Percentiles rank a stretch among this genome's conserved stretches.
Evolutionary conservation across 305 asterid genomes (phyloP).

Genomic region (Fraxinus greggii): DNA sequence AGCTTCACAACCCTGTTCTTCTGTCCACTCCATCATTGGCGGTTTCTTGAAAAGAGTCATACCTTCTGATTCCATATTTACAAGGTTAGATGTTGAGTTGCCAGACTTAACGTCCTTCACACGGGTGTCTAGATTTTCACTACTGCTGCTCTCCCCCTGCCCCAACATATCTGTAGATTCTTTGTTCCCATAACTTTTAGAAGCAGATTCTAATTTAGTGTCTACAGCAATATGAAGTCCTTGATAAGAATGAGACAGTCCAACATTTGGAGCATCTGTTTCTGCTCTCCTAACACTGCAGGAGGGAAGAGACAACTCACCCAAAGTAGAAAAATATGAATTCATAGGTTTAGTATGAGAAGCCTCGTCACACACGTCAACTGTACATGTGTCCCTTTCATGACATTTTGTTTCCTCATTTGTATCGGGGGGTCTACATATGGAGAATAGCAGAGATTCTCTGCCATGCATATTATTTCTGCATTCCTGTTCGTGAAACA

Average conservation of each 20-base stretch:
- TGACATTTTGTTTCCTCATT: slow-evolving; percentile 38
- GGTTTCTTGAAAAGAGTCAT: slow-evolving; percentile 62
- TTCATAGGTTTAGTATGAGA: slow-evolving; percentile 28
- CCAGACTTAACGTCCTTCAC: slow-evolving; percentile 25
- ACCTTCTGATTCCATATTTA: slow-evolving; percentile 37
- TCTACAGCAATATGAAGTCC: slow-evolving; percentile 15
- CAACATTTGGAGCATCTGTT: slow-evolving; percentile 26
- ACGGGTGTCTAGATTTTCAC: slow-evolving; percentile 25
- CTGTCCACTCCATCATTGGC: slow-evolving; percentile 54
- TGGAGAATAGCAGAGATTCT: slow-evolving; percentile 28
- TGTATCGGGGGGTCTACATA: slow-evolving; percentile 24
- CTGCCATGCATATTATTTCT: slow-evolving; percentile 30
- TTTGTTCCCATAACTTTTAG: slow-evolving; percentile 20
- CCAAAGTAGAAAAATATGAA: slow-evolving; percentile 27
- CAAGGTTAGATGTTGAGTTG: slow-evolving; percentile 28
- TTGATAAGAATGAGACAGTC: slow-evolving; percentile 19
- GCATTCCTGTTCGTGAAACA: slow-evolving; percentile 22
- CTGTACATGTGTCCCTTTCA: slow-evolving; percentile 29
- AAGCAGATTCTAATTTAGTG: slow-evolving; percentile 12
- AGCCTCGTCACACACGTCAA: slow-evolving; percentile 33
- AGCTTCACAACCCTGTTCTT: slow-evolving; percentile 33
- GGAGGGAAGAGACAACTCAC: slow-evolving; percentile 33
- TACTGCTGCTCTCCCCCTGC: slow-evolving; percentile 24
- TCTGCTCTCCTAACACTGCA: slow-evolving; percentile 26
- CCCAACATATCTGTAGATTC: slow-evolving; percentile 24